Base-by-base conservation (phyloP, 768 basidiomycete species). In the Plicaturopsis crispa region DNA sequence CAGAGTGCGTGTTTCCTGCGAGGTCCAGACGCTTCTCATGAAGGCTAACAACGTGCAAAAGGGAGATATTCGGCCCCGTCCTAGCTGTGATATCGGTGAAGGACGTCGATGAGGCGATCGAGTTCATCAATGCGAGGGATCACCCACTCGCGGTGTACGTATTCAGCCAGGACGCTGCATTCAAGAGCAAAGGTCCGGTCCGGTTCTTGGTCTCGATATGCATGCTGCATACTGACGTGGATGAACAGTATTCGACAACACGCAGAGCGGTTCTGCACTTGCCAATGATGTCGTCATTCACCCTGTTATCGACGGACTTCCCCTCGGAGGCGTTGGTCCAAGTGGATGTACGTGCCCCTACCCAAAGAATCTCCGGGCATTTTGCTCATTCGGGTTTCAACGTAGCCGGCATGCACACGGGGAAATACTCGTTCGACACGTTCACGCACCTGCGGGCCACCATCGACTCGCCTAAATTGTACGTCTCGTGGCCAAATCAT, bases 61-160 rank as follows among this genome's bases (percentile, higher is more conserved):
- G 83, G 43, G 85, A 87, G 52, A 53, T 85, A 3, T 88, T 88
- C 46, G 85, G 82, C 0, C 84, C 85, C 0, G 53, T 87, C 18
- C 49, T 87, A 6, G 75, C 84, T 1, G 64, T 88, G 31, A 48
- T 85, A 8, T 60, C 73, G 0, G 69, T 86, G 1, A 70, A 77
- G 21, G 60, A 54, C 37, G 38, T 81, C 6, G 65, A 75, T 3
- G 72, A 74, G 14, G 82, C 76, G 0, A 60, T 83, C 24, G 61
- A 65, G 1, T 14, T 22, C 31, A 18, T 43, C 12, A 46, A 40
- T 33, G 41, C 10, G 35, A 84, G 83, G 23, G 81, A 82, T 26
- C 72, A 83, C 40, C 85, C 90, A 4, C 69, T 92, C 13, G 72
- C 78, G 2, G 57, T 91, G 6, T 90, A 91, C 49, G 75, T 86